phyloP scores from a whole-genome alignment of 352 stramenopile species.

The Pythium vanterpoolii region DNA sequence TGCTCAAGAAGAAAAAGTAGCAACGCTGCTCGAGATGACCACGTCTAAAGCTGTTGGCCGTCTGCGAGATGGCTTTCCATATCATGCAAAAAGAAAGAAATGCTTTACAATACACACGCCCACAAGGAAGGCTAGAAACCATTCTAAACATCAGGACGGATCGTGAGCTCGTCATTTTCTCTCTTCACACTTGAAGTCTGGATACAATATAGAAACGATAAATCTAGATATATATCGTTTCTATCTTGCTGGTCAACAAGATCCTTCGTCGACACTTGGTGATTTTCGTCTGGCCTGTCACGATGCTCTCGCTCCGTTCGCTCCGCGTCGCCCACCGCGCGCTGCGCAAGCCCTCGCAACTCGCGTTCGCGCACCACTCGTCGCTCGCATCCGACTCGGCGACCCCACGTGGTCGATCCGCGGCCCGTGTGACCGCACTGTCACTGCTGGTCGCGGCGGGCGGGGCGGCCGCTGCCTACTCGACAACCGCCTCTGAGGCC shows the following conservation, averaged over 20 bases:
- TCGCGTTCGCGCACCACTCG: conserved; percentile 10
- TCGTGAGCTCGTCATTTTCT: not conserved
- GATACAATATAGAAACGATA: not conserved
- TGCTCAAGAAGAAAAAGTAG: conserved; percentile 78
- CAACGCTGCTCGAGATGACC: not conserved
- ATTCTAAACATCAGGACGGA: not conserved
- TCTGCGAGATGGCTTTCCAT: conserved; percentile 12
- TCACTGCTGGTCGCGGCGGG: conserved; percentile 7
- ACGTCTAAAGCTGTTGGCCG: conserved; percentile 4
- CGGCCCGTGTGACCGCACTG: not conserved
- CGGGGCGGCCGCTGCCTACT: conserved; percentile 16
- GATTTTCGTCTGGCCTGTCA: not conserved
- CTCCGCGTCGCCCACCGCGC: conserved; percentile 17
- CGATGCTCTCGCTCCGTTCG: conserved; percentile 18
- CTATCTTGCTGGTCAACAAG: not conserved
- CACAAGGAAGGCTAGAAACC: not conserved
- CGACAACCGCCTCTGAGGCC: conserved; percentile 1
- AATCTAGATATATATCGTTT: not conserved
- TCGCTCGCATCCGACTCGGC: not conserved
- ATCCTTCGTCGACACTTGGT: conserved; percentile 5
- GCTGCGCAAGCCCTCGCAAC: conserved; percentile 18
- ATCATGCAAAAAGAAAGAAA: too few species aligned
- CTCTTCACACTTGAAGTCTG: conserved; percentile 4
- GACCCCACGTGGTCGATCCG: not conserved
- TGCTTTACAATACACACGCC: not conserved